Evolutionary conservation across 352 stramenopile species (phyloP), one percentile per base, ranked within the genome.

Genomic region (Pythium aphanidermatum): DNA sequence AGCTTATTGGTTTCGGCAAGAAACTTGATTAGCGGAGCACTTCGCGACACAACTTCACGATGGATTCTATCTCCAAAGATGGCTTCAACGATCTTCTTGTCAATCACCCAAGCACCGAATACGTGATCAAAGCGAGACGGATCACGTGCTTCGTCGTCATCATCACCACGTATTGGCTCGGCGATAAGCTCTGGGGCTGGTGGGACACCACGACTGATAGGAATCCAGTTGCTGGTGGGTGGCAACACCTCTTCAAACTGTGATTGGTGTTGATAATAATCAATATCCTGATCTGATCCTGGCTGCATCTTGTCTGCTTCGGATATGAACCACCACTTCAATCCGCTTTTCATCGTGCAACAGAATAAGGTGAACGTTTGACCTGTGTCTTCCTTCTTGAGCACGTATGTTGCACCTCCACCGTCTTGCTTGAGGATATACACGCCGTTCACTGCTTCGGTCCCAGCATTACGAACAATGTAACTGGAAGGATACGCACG

Each of bases 271-370:
- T 98, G 95, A 63, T 99, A 99, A 64, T 99, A 99, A 63, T 99
- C 95, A 54, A 98, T 95, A 67, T 99, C 96, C 56, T 98, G 95
- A 60, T 99, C 95, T 6, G 96, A 98, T 21, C 96, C 96, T 26
- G 96, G 95, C 51, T 98, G 88, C 60, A 97, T 88, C 51, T 95
- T 86, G 60, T 99, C 96, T 2, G 96, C 95, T 57, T 98, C 94
- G 20, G 91, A 98, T 34, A 99, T 95, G 61, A 98, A 99, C 96
- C 96, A 99, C 95, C 95, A 98, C 70, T 98, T 98, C 29, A 97
- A 83, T 5, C 97, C 93, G 44, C 89, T 98, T 53, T 97, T 95
- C 95, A 98, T 99, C 13, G 88, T 97, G 63, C 96, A 99, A 37
- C 92, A 95, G 69, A 98, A 98, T 1, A 99, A 70, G 9, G 96